Evolutionary conservation across 1,284 basidiomycete genomes (phyloP), one percentile per base, ranked within the genome.

Genomic region (Melampsora medusae): DNA sequence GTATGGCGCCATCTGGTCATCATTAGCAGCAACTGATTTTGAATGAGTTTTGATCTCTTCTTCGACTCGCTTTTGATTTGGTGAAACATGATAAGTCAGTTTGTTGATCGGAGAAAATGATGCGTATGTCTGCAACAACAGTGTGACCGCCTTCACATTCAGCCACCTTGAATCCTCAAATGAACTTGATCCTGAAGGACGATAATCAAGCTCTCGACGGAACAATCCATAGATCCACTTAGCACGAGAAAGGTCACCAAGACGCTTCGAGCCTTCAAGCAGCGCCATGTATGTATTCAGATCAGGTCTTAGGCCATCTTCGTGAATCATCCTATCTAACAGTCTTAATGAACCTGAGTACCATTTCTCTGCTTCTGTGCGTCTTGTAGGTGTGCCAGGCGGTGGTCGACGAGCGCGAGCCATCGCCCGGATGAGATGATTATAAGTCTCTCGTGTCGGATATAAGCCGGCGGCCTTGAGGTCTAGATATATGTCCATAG

Each of bases 221-320:
- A 69, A 65, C n/a, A 76, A 35, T 10, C 74, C 74, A 35, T 76
- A 76, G 14, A 66, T 64, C 74, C 74, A 76, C 28, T 76, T 76
- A 17, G 74, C 74, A 25, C 74, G 59, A 28, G 46, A 42, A 28
- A 76, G 28, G 50, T 76, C 74, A 19, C 67, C 74, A n/a, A 76
- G 4, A 33, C 74, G 74, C 38, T 76, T 76, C 7, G 67, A 66
- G 61, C 74, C 74, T 50, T 76, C 74, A 25, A 76, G 42, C 22
- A 76, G 67, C 12, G 67, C 74, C 56, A 69, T 22, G 67, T 68
- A 76, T 25, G 74, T 76, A 46, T 48, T 31, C 59, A 76, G 28
- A 25, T 76, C 68, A 12, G 74, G 74, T 35, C 48, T 35, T 3
- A 76, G 38, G 25, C 74, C 60, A 61, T 75, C 72, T 56, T 76